Evolutionary conservation across 345 rosid species (phyloP), one percentile per base, ranked within the genome.

Genomic region (Corchorus olitorius): DNA sequence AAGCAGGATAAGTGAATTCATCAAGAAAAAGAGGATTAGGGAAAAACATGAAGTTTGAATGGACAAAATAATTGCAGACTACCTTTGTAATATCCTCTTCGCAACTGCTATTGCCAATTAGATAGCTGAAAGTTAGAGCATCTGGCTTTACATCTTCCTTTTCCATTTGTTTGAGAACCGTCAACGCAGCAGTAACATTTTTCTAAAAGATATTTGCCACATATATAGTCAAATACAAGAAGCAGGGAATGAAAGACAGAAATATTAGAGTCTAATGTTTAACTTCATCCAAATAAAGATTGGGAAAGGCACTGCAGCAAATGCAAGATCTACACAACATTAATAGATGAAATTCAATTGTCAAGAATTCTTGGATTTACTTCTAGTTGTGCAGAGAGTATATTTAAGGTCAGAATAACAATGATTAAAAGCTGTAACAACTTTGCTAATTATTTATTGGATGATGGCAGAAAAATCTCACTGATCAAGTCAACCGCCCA

Each of bases 1-100:
- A 59, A 37, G 58, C 37, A 55, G 20, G 45, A 56, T 15, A 10
- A 68, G 71, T 16, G 52, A n/a, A 58, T n/a, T 33, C n/a, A 72
- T 45, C 12, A 34, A 64, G 3, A 35, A n/a, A 7, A 19, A 70
- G 19, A 33, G 39, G 15, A 48, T 4, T 12, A 74, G 43, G 22
- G 10, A 15, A 68, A 27, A 27, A 41, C 65, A 65, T 62, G 49
- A 67, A 20, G 12, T 58, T 63, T 20, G 48, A 61, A 50, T 16
- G 55, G 33, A 70, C 63, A 55, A 73, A 39, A 70, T 20, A 27
- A 53, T 27, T 72, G 35, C 48, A 79, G 64, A 80, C 22, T 86
- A 93, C 98, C 98, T 88, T 89, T 33, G 69, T 63, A 75, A 96
- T 88, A 78, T 85, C 80, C 70, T 89, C 87, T 85, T 87, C 93